Evolutionary conservation across 2,329 filamentous ascomycete genomes (phyloP).

Genomic region (Cordyceps javanica): DNA sequence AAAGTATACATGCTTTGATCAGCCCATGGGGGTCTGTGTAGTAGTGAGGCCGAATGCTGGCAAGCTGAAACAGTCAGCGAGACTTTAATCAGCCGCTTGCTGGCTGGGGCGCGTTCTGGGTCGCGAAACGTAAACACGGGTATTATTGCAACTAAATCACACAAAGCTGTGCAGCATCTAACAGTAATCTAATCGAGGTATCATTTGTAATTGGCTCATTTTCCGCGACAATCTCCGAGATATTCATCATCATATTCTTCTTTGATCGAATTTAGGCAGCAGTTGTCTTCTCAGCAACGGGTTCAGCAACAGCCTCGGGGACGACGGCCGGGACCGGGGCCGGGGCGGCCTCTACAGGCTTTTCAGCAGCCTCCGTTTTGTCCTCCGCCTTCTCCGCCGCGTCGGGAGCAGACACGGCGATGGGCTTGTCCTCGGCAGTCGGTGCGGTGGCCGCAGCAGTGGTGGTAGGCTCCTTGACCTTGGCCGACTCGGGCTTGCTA

Average conservation of each 20-base stretch:
- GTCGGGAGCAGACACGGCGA: not conserved
- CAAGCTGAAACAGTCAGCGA: not conserved
- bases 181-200: constrained; percentile 5
- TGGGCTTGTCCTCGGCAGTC: constrained; percentile 7
- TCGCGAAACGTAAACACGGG: not conserved
- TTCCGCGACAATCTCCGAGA: not conserved
- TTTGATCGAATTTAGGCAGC: constrained; percentile 2
- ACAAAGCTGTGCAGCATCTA: not conserved
- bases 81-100: not conserved
- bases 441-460: not conserved
- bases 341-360: not conserved
- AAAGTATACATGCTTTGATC: too few relatives aligned
- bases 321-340: not conserved
- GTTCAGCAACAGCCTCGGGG: constrained; percentile 12
- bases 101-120: not conserved
- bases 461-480: constrained; percentile 5
- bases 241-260: not conserved
- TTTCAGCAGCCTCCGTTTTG: constrained; percentile 8
- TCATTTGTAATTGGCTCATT: not conserved
- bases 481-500: constrained; percentile 8
- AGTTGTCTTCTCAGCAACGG: constrained; percentile 15
- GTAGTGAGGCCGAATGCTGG: too few relatives aligned
- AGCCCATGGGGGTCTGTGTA: too few relatives aligned
- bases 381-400: constrained; percentile 7
- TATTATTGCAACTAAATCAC: constrained; percentile 6